A percentile compares a stretch with the other conserved stretches of the same genome.
phyloP scores from a whole-genome alignment of 805 yeast species.

The Wickerhamiella bombiphila region DNA sequence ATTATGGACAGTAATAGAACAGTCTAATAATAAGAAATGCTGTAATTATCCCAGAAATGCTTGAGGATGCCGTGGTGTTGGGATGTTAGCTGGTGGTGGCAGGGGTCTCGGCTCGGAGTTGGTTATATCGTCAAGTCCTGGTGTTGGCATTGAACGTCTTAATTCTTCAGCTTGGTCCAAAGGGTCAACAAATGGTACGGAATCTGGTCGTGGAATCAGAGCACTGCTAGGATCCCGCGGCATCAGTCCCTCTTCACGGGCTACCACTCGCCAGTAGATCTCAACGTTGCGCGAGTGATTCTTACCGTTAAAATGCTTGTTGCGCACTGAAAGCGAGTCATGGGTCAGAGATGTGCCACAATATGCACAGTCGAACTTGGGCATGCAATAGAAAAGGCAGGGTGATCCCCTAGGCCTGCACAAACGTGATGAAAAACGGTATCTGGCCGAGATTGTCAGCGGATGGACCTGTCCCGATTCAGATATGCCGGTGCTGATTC shows the following conservation, averaged over 20 bases:
- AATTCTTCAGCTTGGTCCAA: neutral
- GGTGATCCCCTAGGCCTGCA: too few relatives aligned
- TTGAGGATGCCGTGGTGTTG: neutral
- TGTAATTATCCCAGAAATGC: neutral
- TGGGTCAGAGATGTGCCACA: slow-evolving; percentile 14
- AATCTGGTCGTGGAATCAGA: neutral
- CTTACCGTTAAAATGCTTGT: slow-evolving; percentile 15
- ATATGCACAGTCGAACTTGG: slow-evolving; percentile 15
- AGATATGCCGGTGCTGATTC: neutral
- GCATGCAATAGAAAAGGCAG: too few relatives aligned
- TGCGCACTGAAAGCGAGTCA: slow-evolving; percentile 14
- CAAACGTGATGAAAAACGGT: too few relatives aligned
- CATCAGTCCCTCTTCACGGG: slow-evolving; percentile 5
- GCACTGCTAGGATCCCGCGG: slow-evolving; percentile 1
- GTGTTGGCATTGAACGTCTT: neutral
- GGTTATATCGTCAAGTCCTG: neutral
- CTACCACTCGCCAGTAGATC: slow-evolving; percentile 16
- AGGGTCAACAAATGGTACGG: slow-evolving; percentile 1
- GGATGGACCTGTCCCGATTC: slow-evolving; percentile 1
- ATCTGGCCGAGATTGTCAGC: neutral
- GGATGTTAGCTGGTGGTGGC: slow-evolving; percentile 1
- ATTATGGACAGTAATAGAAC: too few relatives aligned
- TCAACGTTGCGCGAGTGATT: slow-evolving; percentile 11
- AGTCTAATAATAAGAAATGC: neutral
- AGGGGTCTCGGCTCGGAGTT: neutral